phyloP scores from a whole-genome alignment of 1,139 yeast species.

The Cylindricascospora bacillispora region DNA sequence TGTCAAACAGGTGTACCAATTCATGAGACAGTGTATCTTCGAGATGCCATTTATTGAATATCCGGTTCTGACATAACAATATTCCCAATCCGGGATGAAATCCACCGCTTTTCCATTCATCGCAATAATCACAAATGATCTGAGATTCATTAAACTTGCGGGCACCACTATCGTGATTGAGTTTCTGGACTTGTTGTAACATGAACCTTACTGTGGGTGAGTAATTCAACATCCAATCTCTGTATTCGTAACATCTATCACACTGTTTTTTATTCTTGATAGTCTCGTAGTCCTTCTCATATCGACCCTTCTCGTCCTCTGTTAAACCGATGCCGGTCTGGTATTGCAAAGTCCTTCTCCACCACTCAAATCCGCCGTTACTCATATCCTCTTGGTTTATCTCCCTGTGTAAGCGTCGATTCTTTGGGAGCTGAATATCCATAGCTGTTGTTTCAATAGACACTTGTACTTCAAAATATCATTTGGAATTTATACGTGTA shows the following conservation, averaged over 20 bases:
- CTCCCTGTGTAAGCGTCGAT: too few species aligned
- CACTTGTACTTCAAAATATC: too few species aligned
- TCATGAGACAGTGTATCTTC: slow-evolving; percentile 92
- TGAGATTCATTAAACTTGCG: slow-evolving; percentile 26
- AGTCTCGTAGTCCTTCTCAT: slow-evolving; percentile 40
- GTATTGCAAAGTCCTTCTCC: slow-evolving; percentile 64
- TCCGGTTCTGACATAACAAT: slow-evolving; percentile 73
- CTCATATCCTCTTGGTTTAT: too few species aligned
- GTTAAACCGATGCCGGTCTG: slow-evolving; percentile 59
- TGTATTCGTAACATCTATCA: slow-evolving; percentile 51
- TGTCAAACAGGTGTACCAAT: slow-evolving; percentile 86
- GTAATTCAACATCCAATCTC: slow-evolving; percentile 67
- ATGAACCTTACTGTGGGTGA: slow-evolving; percentile 83
- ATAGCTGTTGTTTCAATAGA: too few species aligned
- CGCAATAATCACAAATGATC: slow-evolving; percentile 75
- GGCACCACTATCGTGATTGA: slow-evolving; percentile 18
- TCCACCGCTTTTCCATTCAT: slow-evolving; percentile 82
- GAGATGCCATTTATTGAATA: slow-evolving; percentile 64
- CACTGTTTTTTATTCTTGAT: slow-evolving; percentile 46
- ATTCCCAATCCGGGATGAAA: slow-evolving; percentile 86
- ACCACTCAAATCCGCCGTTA: slow-evolving; percentile 57
- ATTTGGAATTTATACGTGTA: too few species aligned
- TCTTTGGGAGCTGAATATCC: too few species aligned
- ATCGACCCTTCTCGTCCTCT: slow-evolving; percentile 40
- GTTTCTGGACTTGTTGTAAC: slow-evolving; percentile 68